These are phyloP conservation scores for Cordia subcordata DNA, from an alignment of 257 asterid species.

Conservation along the genomic window DNA sequence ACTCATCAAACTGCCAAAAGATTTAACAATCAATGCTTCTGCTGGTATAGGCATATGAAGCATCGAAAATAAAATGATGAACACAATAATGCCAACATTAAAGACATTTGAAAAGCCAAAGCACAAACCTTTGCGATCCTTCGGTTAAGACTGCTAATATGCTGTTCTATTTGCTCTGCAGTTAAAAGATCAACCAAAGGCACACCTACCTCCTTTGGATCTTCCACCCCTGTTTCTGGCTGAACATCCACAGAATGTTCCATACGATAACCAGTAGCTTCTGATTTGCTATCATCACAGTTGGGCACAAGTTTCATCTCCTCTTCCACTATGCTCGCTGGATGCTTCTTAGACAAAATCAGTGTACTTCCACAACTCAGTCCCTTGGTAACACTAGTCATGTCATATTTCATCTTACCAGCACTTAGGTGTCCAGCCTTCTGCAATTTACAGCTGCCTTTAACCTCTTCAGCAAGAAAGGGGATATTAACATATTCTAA, in stretches of 20 bases:
- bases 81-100: not conserved
- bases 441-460: constrained; percentile 19
- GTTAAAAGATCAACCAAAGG: constrained; percentile 60
- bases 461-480: constrained; percentile 24
- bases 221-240: constrained; percentile 19
- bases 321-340: constrained; percentile 16
- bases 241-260: constrained; percentile 18
- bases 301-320: constrained; percentile 17
- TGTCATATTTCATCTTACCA: constrained; percentile 9
- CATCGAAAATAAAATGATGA: too few species aligned
- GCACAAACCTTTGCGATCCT: constrained; percentile 37
- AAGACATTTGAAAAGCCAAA: constrained; percentile 3
- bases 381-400: constrained; percentile 18
- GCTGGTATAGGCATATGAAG: too few species aligned
- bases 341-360: constrained; percentile 16
- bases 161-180: constrained; percentile 50
- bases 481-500: constrained; percentile 17
- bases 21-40: not conserved
- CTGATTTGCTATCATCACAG: constrained; percentile 14
- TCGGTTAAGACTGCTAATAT: constrained; percentile 46
- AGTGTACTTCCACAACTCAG: constrained; percentile 20
- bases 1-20: constrained; percentile 7
- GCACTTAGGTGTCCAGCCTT: constrained; percentile 15
- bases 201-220: constrained; percentile 34
- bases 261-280: constrained; percentile 16